Conservation (phyloP, 768 basidiomycete species). For the Kwoniella bestiolae region DNA sequence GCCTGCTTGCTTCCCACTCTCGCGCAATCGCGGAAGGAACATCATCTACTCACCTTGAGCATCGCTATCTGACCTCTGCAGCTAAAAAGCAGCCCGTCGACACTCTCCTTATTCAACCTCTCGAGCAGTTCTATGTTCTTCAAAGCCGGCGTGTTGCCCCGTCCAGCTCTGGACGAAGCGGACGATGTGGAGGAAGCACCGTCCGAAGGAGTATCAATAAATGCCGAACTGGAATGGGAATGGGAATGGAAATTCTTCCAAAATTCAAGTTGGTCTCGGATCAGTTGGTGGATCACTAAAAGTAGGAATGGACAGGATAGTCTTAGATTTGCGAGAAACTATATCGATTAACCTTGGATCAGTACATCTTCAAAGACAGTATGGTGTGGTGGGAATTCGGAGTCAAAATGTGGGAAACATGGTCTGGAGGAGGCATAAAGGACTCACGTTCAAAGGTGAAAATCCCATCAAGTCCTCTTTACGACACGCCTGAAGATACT, state of each 20-base stretch:
- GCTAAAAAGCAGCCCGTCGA: constrained; percentile 30
- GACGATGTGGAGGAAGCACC: neutral
- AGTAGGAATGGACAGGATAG: constrained; percentile 33
- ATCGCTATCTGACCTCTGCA: constrained; percentile 33
- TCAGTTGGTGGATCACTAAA: constrained; percentile 33
- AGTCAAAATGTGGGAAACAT: no score
- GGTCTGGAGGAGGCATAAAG: no score
- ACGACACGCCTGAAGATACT: constrained; percentile 11
- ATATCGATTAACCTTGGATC: neutral
- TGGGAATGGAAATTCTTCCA: constrained; percentile 17
- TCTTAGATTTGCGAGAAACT: constrained; percentile 34
- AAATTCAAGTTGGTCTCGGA: constrained; percentile 35
- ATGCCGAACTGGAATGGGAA: constrained; percentile 7
- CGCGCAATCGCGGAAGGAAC: no score
- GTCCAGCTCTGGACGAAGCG: neutral
- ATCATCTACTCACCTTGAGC: constrained; percentile 29
- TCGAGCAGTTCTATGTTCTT: constrained; percentile 29
- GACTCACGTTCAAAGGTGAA: constrained; percentile 38
- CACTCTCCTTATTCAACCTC: constrained; percentile 32
- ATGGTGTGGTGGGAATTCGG: neutral
- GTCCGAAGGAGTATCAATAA: constrained; percentile 21
- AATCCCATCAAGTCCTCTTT: constrained; percentile 29
- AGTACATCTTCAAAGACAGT: no score
- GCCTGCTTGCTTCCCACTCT: neutral
- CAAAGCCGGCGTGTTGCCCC: neutral